Base-by-base conservation (phyloP, 345 rosid genomes). In the Acer campestre region DNA sequence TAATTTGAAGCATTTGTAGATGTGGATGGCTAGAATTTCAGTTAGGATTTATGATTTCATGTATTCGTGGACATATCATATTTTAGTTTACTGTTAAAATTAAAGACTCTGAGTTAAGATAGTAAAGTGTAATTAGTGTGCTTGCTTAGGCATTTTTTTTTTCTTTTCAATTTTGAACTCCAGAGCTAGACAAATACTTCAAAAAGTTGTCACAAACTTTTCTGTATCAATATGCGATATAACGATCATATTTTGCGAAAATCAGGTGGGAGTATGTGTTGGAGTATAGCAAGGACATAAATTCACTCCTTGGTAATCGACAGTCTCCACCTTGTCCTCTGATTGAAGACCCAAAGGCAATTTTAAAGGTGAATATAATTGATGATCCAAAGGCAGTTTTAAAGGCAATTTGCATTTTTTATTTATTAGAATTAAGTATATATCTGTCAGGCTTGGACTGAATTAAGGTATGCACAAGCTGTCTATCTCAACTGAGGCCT, bases 231-330 rank as follows among this genome's bases (percentile, higher is more conserved):
- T 23, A 14, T 61, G 59, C 3, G 6, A 29, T 61, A 40, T 66
- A 18, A 65, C 49, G 55, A 12, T 44, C 27, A 68, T 14, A 72
- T 64, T 76, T 18, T 70, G 9, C 74, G 79, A 29, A 80, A 10
- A 40, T 71, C 35, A 95, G 98, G 98, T 91, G 93, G 98, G 97
- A 94, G 74, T 88, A 87, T 68, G 93, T 92, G 0, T 82, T 94
- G 91, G 99, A 96, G 79, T 96, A 91, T 78, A 92, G 98, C 84
- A 92, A 82, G 81, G 98, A 94, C 75, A 90, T 94, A 31, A 85
- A 78, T 68, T 73, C 84, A 44, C 93, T 96, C 35, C 97, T 96
- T 53, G 86, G 89, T 66, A 75, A 71, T 88, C 71, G 84, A 53
- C 74, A 86, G 77, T 77, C 88, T 31, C 16, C 77, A 18, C 71